Percentiles rank a stretch among this genome's conserved stretches.
phyloP scores from a whole-genome alignment of 768 basidiomycete species.

The Amanita pseudoporphyria region DNA sequence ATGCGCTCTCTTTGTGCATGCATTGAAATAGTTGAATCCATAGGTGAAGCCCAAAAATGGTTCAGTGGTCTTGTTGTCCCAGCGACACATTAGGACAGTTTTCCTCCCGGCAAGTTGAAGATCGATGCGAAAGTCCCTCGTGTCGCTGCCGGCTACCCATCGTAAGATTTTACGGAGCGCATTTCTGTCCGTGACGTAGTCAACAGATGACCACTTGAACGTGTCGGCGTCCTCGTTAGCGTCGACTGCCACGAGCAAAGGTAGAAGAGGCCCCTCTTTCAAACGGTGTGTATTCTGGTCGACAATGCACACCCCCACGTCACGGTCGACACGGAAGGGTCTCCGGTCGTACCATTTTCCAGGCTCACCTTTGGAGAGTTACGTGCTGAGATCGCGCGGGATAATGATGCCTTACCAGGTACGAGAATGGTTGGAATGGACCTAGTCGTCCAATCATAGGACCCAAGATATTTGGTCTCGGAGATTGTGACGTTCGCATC shows the following conservation, averaged over 20 bases:
- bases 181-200: constrained; percentile 57
- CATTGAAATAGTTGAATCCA: constrained; percentile 55
- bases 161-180: constrained; percentile 51
- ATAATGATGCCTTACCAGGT: constrained; percentile 22
- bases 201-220: constrained; percentile 34
- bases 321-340: constrained; percentile 46
- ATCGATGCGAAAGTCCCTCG: constrained; percentile 58
- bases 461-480: constrained; percentile 20
- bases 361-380: constrained; percentile 40
- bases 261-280: constrained; percentile 30
- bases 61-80: constrained; percentile 5
- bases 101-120: constrained; percentile 31
- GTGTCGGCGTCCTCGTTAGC: constrained; percentile 21
- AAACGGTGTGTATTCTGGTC: constrained; percentile 53
- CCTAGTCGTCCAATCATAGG: constrained; percentile 36
- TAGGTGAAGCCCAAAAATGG: constrained; percentile 31
- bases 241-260: constrained; percentile 54
- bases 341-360: constrained; percentile 41
- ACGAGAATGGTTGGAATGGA: constrained; percentile 30
- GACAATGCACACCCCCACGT: constrained; percentile 36
- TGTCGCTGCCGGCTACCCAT: constrained; percentile 35
- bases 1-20: constrained; percentile 32
- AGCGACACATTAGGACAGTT: neutral
- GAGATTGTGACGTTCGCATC: constrained; percentile 19
- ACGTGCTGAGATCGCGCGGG: neutral